A percentile compares a stretch with the other conserved stretches of the same genome.
These are phyloP conservation scores for Aurinia saxatilis DNA, from an alignment of 345 rosid genomes.

Conservation along the genomic window DNA sequence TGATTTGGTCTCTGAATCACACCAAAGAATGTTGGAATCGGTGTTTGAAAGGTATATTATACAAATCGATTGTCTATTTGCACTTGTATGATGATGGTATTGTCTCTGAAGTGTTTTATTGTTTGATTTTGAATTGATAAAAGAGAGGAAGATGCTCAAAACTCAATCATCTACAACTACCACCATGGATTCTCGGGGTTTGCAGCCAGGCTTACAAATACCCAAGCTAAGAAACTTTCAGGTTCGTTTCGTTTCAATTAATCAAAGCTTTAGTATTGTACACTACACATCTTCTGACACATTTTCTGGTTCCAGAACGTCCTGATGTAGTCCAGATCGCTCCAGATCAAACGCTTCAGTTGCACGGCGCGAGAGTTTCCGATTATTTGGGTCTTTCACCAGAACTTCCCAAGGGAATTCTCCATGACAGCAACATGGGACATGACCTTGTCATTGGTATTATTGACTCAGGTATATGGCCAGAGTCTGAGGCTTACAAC, in stretches of 20 bases:
- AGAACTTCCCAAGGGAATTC: background rate
- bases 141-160: slow-evolving; percentile 40
- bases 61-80: background rate
- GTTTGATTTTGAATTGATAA: background rate
- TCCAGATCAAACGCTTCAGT: background rate
- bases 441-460: slow-evolving; percentile 10
- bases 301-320: slow-evolving; percentile 6
- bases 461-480: slow-evolving; percentile 34
- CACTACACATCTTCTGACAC: slow-evolving; percentile 2
- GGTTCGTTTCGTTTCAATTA: no score
- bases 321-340: slow-evolving; percentile 8
- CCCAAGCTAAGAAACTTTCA: slow-evolving; percentile 42
- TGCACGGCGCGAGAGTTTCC: background rate
- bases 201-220: slow-evolving; percentile 44
- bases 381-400: slow-evolving; percentile 13
- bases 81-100: background rate
- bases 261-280: no score
- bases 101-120: slow-evolving; percentile 1
- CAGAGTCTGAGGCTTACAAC: slow-evolving; percentile 28
- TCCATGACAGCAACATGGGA: slow-evolving; percentile 20
- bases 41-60: slow-evolving; percentile 36
- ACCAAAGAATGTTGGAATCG: slow-evolving; percentile 31
- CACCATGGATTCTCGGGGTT: slow-evolving; percentile 56
- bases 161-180: slow-evolving; percentile 42
- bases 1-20: slow-evolving; percentile 23